These are phyloP conservation scores for Phytophthora ohioensis DNA, from an alignment of 352 stramenopile genomes.

Conservation along the genomic window DNA sequence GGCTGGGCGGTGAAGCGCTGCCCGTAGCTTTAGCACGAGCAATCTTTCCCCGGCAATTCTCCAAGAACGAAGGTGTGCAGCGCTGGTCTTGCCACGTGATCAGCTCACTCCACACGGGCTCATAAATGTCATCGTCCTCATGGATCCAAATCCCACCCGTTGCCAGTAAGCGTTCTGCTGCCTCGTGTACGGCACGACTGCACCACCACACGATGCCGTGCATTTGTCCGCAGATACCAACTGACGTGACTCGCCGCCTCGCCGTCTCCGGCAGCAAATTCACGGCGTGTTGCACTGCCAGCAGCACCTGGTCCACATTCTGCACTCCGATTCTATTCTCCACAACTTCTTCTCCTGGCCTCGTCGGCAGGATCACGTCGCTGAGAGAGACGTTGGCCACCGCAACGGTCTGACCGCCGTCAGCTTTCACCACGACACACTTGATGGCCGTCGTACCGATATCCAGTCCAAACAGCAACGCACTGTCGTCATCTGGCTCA, in stretches of 20 bases:
- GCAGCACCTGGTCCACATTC: constrained; percentile 57
- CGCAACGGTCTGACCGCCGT: constrained; percentile 40
- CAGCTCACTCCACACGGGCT: constrained; percentile 62
- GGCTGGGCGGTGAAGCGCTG: constrained; percentile 29
- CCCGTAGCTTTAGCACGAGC: constrained; percentile 5
- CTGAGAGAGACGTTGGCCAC: constrained; percentile 46
- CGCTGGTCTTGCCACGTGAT: constrained; percentile 87
- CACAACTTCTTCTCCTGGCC: constrained; percentile 13
- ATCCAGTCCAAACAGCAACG: constrained; percentile 67
- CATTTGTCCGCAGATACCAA: constrained; percentile 89
- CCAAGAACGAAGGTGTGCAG: constrained; percentile 67
- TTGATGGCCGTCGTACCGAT: constrained; percentile 85
- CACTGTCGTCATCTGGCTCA: constrained; percentile 28
- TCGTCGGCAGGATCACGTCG: constrained; percentile 35
- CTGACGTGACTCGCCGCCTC: constrained; percentile 38
- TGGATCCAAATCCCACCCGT: constrained; percentile 11
- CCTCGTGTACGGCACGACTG: constrained; percentile 44
- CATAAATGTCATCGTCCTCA: constrained; percentile 17
- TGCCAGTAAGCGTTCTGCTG: constrained; percentile 41
- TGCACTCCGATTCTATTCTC: constrained; percentile 46
- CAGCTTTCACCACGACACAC: constrained; percentile 59
- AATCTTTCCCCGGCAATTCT: constrained; percentile 39
- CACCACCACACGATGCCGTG: constrained; percentile 89
- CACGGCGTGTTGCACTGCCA: constrained; percentile 52
- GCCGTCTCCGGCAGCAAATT: constrained; percentile 37